These are phyloP conservation scores for Pelargonium fulgidum DNA, from an alignment of 441 rosid species.

Conservation along the genomic window DNA sequence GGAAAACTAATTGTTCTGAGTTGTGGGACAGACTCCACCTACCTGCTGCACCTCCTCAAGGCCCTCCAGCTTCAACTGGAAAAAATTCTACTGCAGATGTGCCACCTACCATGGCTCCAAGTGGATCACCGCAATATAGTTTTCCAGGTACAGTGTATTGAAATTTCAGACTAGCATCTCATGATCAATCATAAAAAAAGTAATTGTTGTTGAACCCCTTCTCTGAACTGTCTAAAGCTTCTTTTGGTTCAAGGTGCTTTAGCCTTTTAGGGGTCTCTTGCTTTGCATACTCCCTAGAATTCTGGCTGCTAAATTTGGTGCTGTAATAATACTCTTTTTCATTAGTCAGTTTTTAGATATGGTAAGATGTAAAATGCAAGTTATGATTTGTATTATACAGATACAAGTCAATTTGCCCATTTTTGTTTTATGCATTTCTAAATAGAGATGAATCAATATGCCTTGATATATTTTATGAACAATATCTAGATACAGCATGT, in stretches of 20 bases:
- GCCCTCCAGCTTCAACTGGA: conserved; percentile 31
- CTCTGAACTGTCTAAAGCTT: too few relatives aligned
- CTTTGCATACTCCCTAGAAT: too few relatives aligned
- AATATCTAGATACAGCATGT: background rate
- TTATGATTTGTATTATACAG: background rate
- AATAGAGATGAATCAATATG: background rate
- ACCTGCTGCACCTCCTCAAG: conserved; percentile 35
- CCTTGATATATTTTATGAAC: background rate
- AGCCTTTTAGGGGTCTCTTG: too few relatives aligned
- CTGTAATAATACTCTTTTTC: background rate
- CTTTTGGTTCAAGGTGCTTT: too few relatives aligned
- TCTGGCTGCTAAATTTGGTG: too few relatives aligned
- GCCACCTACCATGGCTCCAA: conserved; percentile 36
- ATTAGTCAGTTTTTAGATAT: background rate
- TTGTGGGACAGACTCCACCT: conserved; percentile 65
- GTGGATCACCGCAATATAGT: conserved; percentile 22
- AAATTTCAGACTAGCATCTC: conserved; percentile 13
- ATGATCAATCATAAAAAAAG: background rate
- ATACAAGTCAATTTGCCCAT: conserved; percentile 2
- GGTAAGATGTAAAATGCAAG: too few relatives aligned
- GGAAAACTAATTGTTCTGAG: conserved; percentile 96
- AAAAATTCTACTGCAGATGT: conserved; percentile 30
- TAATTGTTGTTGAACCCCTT: background rate
- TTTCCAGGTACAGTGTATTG: conserved; percentile 39
- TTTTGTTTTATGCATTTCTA: background rate